Percentiles rank a stretch among this genome's conserved stretches.
phyloP scores from a whole-genome alignment of 805 yeast genomes.

The Lipomyces starkeyi region DNA sequence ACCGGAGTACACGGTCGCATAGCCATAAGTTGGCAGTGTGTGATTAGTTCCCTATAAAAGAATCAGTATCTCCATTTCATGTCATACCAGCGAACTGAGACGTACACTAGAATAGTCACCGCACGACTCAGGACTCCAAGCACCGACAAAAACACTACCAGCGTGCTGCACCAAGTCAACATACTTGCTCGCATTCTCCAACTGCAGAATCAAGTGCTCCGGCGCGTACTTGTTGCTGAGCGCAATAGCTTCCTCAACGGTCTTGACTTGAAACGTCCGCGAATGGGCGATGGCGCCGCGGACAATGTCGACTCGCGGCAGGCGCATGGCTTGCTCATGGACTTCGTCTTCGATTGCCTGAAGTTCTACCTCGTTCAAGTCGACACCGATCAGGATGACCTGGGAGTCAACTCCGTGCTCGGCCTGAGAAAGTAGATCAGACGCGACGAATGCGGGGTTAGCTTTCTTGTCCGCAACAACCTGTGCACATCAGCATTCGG shows the following conservation, averaged over 20 bases:
- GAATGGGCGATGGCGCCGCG: conserved; percentile 93
- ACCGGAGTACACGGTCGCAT: conserved; percentile 96
- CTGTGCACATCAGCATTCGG: neutral
- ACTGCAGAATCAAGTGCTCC: conserved; percentile 93
- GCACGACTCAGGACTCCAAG: conserved; percentile 95
- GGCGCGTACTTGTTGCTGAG: conserved; percentile 94
- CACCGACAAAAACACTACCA: conserved; percentile 96
- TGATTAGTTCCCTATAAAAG: conserved; percentile 91
- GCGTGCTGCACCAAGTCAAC: conserved; percentile 85
- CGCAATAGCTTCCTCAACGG: conserved; percentile 80
- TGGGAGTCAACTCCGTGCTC: conserved; percentile 99
- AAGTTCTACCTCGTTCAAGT: conserved; percentile 63
- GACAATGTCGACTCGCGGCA: conserved; percentile 93
- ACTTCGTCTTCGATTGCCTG: conserved; percentile 80
- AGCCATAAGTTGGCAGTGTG: conserved; percentile 97
- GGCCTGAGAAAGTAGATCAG: conserved; percentile 95
- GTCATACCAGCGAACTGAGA: neutral
- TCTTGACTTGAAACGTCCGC: conserved; percentile 70
- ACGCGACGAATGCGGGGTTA: conserved; percentile 96
- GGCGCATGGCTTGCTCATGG: conserved; percentile 75
- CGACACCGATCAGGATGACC: conserved; percentile 87
- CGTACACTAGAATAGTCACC: conserved; percentile 81
- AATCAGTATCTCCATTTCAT: neutral
- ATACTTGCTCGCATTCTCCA: conserved; percentile 74
- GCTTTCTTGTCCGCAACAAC: conserved; percentile 79